Base-by-base conservation (phyloP, 2,329 filamentous ascomycete genomes). In the Tolypocladium cylindrosporum region DNA sequence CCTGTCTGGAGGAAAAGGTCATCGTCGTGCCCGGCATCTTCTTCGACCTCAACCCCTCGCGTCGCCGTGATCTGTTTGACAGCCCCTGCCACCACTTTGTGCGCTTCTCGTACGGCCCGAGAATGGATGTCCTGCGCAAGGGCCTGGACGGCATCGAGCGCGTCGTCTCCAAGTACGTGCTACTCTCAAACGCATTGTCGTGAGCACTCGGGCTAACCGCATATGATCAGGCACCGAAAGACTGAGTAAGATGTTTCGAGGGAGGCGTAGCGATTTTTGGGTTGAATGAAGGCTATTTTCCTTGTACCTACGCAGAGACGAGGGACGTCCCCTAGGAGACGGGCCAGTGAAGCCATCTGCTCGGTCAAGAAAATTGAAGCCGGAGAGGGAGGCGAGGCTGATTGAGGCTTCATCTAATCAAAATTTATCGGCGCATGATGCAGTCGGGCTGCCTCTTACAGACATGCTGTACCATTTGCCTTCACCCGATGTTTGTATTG, bases 21-120 rank as follows among this genome's bases (percentile, higher is more conserved):
- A 97, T 97, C 68, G 91, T 97, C 21, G 93, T 97, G 5, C 93
- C 93, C 0, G 93, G 93, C 60, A 97, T 97, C 73, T 97, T 97
- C 82, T 97, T 97, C 72, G 93, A 97, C 68, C 75, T 97, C 63
- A 97, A 97, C 77, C 93, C 93, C 4, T 88, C 89, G 41, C 88
- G 91, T 72, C 83, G 93, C 63, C 82, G 93, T 70, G 93, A 97
- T 72, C 74, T 97, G 65, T 97, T 97, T 64, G 93, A 97, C 75
- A 90, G 85, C 64, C 93, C 93, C 60, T 97, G 93, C 75, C 93
- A 97, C 75, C 88, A 94, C 75, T 95, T 93, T 71, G 89, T 95
- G 36, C 83, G 91, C 56, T 82, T 95, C 66, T 91, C 87, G 58
- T 96, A 94, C 69, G 91, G 91, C 0, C 91, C 91, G 4, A 86